Conservation (phyloP, 768 basidiomycete genomes). For the Termitomyces sp. region DNA sequence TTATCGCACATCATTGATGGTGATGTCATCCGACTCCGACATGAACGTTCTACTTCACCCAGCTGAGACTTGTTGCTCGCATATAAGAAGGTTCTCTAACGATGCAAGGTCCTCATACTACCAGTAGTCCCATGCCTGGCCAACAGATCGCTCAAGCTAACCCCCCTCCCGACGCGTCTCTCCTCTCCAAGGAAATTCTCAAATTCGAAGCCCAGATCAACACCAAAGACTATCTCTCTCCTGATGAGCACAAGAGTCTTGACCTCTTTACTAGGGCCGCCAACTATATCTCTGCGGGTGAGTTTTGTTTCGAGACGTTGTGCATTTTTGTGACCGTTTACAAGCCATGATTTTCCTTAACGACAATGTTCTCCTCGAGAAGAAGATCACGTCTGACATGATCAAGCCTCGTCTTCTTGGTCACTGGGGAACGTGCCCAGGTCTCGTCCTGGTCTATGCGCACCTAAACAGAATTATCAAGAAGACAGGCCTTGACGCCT, state of each 20-base stretch:
- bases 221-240: constrained; percentile 38
- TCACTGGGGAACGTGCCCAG: constrained; percentile 84
- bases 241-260: constrained; percentile 46
- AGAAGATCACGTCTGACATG: constrained; percentile 53
- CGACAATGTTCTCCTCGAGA: constrained; percentile 62
- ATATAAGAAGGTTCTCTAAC: not conserved
- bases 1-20: not conserved
- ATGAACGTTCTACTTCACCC: not conserved
- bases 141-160: constrained; percentile 55
- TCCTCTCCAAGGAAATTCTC: constrained; percentile 53
- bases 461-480: constrained; percentile 64
- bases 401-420: constrained; percentile 81
- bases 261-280: constrained; percentile 55
- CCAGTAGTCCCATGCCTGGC: constrained; percentile 49
- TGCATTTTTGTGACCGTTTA: not conserved
- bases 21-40: not conserved
- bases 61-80: not conserved
- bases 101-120: not conserved
- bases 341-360: constrained; percentile 84
- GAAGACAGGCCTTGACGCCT: constrained; percentile 53
- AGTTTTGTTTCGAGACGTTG: constrained; percentile 6
- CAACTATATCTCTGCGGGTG: constrained; percentile 67
- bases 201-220: constrained; percentile 44
- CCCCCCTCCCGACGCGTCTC: constrained; percentile 66
- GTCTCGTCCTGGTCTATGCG: constrained; percentile 65